Percentiles rank a stretch among this genome's conserved stretches.
phyloP scores from a whole-genome alignment of 345 rosid species.

The Eucalyptus viminalis region DNA sequence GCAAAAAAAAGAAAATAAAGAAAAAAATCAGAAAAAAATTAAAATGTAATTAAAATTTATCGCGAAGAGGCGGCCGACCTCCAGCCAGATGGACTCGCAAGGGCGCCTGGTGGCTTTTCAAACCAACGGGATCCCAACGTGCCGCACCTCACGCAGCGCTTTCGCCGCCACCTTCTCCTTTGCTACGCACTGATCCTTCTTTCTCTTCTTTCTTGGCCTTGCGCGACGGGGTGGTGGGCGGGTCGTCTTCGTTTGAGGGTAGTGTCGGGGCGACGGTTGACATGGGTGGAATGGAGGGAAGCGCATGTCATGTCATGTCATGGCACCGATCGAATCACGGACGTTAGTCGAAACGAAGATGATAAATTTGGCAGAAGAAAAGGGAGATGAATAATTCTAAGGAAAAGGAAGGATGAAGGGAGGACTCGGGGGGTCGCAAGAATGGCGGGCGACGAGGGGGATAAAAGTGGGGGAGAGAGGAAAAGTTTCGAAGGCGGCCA shows the following conservation, averaged over 20 bases:
- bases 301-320: background rate
- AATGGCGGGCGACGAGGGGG: too few relatives aligned
- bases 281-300: background rate
- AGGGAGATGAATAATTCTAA: background rate
- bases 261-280: background rate
- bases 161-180: conserved; percentile 4
- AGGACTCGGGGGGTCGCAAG: too few relatives aligned
- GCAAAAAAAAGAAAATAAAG: too few relatives aligned
- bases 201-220: background rate
- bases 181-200: background rate
- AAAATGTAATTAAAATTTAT: background rate
- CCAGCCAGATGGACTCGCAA: conserved; percentile 15
- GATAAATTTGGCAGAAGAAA: background rate
- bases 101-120: conserved; percentile 30
- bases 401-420: too few relatives aligned
- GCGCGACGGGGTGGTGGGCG: background rate
- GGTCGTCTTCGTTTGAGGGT: background rate
- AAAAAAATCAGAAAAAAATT: too few relatives aligned
- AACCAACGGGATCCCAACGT: conserved; percentile 36
- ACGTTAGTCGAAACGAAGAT: background rate
- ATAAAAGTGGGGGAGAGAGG: too few relatives aligned
- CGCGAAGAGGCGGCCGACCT: conserved; percentile 33
- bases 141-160: conserved; percentile 9
- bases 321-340: background rate
- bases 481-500: too few relatives aligned